Conservation (phyloP, 2,329 filamentous ascomycete genomes). For the Gnomoniopsis sp. region DNA sequence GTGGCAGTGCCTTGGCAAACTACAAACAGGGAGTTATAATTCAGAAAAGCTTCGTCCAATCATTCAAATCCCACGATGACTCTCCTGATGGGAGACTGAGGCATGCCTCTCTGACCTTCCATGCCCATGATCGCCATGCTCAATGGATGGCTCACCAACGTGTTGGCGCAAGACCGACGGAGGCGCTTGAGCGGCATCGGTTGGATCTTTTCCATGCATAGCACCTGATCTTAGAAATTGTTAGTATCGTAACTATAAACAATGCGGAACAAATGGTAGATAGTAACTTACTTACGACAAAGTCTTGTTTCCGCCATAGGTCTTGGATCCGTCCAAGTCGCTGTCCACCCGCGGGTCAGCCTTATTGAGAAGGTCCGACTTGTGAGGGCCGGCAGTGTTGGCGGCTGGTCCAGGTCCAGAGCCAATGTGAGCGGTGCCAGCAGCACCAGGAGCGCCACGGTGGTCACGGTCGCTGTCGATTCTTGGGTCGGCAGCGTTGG, state of each 20-base stretch:
- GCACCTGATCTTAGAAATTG: background rate
- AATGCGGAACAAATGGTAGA: too few relatives aligned
- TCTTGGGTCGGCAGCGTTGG: conserved; percentile 35
- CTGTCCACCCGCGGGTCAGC: conserved; percentile 53
- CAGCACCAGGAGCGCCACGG: conserved; percentile 21
- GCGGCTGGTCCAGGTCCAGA: conserved; percentile 33
- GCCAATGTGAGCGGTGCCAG: conserved; percentile 17
- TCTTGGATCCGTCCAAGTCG: conserved; percentile 52
- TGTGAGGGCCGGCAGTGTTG: conserved; percentile 50
- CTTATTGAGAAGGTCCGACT: conserved; percentile 52
- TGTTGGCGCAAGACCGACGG: conserved; percentile 49
- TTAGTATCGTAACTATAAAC: background rate
- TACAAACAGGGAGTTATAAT: background rate
- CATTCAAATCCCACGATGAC: conserved; percentile 41
- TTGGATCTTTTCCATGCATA: conserved; percentile 39
- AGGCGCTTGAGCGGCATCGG: conserved; percentile 55
- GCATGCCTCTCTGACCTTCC: conserved; percentile 45
- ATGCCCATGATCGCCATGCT: conserved; percentile 41
- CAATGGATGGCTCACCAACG: conserved; percentile 42
- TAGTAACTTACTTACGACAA: conserved; percentile 37
- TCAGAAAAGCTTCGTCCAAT: background rate
- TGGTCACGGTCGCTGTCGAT: conserved; percentile 35
- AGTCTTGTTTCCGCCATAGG: conserved; percentile 51
- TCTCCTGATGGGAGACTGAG: conserved; percentile 43
- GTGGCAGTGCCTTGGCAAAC: background rate